Base-by-base conservation (phyloP, 441 rosid species). In the Brassica balearica region DNA sequence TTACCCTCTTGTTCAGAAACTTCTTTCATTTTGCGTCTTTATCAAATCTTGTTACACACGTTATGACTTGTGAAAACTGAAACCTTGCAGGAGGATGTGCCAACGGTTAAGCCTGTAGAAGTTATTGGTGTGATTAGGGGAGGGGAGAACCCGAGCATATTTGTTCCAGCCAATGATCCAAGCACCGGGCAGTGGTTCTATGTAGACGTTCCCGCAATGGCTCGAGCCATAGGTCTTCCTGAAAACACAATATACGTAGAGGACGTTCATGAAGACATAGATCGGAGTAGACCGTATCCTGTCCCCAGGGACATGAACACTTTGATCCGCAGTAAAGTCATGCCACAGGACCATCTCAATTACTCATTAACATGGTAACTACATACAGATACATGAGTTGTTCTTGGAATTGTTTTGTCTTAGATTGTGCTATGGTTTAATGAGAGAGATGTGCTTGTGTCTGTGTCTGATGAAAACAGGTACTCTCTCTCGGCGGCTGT, bases 311-410 rank as follows among this genome's bases (percentile, higher is more conserved):
- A 92, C 81, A 82, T 86, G 34, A 90, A 87, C 68, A 80, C 90
- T 55, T 88, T 95, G 88, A 88, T 93, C 67, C 87, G 84, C 68
- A 92, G 93, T 86, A 93, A 97, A 77, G 97, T 95, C 62, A 95
- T 92, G 99, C 99, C 99, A 14, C 96, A 90, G 48, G 97, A 93
- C 84, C 99, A 95, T 86, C 90, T 93, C 17, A 89, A 95, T 76
- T 95, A 95, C 77, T 82, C 87, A 25, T 75, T 95, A 73, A 93
- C 98, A 80, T 92, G 98, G 99, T 95, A 82, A 51, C 25, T n/a
- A 48, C n/a, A 60, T 22, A 71, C 22, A 63, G 19, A 80, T 20
- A 20, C 72, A 41, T 22, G 34, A 29, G 46, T 43, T 3, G 5
- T 67, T 51, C 34, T 15, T 15, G 17, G 17, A 15, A 15, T 15